These are phyloP conservation scores for Diutina sp. DNA, from an alignment of 1,139 yeast species.

Conservation along the genomic window DNA sequence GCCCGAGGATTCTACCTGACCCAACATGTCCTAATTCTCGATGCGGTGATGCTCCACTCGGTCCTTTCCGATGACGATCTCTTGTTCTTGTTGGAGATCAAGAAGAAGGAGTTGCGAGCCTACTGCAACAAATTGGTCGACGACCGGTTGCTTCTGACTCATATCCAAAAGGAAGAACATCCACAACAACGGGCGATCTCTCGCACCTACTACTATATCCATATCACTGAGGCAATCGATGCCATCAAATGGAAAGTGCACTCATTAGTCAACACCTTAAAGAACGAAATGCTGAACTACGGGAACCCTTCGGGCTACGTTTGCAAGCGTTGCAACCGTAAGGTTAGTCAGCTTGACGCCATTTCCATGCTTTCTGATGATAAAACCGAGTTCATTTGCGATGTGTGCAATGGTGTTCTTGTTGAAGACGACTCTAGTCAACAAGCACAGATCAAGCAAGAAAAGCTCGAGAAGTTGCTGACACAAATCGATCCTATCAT, in stretches of 20 bases:
- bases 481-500: slow-evolving; percentile 82
- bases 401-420: slow-evolving; percentile 64
- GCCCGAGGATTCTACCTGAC: slow-evolving; percentile 80
- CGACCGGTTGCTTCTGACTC: slow-evolving; percentile 58
- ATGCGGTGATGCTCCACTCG: slow-evolving; percentile 81
- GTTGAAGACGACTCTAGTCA: slow-evolving; percentile 83
- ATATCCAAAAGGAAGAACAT: slow-evolving; percentile 76
- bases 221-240: slow-evolving; percentile 87
- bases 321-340: slow-evolving; percentile 75
- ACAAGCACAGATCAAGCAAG: slow-evolving; percentile 74
- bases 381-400: slow-evolving; percentile 71
- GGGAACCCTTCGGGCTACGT: slow-evolving; percentile 90
- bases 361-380: slow-evolving; percentile 71
- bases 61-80: slow-evolving; percentile 93
- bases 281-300: slow-evolving; percentile 68
- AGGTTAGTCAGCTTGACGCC: slow-evolving; percentile 81
- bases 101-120: slow-evolving; percentile 76
- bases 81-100: slow-evolving; percentile 66
- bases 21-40: slow-evolving; percentile 74
- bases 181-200: slow-evolving; percentile 55
- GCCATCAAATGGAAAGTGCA: slow-evolving; percentile 96
- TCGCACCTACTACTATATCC: slow-evolving; percentile 77
- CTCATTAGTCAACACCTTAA: slow-evolving; percentile 62
- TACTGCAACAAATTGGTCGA: slow-evolving; percentile 73
- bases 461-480: slow-evolving; percentile 74